Evolutionary conservation across 176 grass and related monocot genomes (phyloP), one percentile per base, ranked within the genome.

Genomic region (Eragrostis nindensis): DNA sequence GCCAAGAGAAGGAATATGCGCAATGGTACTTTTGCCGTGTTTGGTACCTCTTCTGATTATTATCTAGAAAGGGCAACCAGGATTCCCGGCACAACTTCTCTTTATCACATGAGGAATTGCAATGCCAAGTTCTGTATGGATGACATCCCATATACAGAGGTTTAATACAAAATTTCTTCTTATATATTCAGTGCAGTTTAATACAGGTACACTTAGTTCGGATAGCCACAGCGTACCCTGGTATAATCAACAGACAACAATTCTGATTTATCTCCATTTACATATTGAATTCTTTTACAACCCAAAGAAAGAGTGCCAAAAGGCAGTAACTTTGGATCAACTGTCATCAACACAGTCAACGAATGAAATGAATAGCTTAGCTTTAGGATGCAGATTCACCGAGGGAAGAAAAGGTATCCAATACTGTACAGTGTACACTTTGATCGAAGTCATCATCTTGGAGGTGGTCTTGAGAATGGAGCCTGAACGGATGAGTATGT

Each of bases 301-400:
- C 72, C 30, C 56, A 5, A 1, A 19, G 39, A 26, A 2, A 27
- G 14, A 62, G 6, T 18, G 30, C 48, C 62, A 72, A 52, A 46
- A 4, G 14, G 6, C 25, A 52, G 76, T 70, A 61, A 78, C 59
- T 59, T 44, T 62, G 30, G 61, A 86, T 68, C 42, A 46, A 67
- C 87, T 82, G 77, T 66, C 36, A 84, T 61, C 36, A 52, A 2
- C 32, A 21, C 22, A 82, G 68, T 86, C 50, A 86, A 90, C 52
- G 66, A 86, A 90, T 86, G 60, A 82, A 89, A 83, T 50, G 54
- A 86, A 90, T 90, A 82, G 49, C 74, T 74, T 52, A 70, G 15
- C 41, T 18, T 54, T 39, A 36, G 32, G 32, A 36, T 36, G 55
- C 32, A 41, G 46, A 22, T 30, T 26, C 5, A 11, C 26, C 59